Base-by-base conservation (phyloP, 306 rosid species). In the Datisca glomerata region DNA sequence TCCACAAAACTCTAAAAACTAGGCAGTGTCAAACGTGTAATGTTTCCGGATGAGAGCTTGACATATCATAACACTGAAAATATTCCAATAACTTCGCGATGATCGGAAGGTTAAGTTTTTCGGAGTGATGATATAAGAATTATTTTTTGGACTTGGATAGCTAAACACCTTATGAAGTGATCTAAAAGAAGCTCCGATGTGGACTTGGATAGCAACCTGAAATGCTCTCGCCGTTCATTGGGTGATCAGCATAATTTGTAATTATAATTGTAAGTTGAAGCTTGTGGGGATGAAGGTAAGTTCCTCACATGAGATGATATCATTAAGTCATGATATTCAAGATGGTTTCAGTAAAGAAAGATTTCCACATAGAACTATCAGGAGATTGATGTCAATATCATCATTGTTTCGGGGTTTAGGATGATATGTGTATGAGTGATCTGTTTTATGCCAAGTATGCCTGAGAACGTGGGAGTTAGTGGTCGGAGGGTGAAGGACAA, bases 291-390 rank as follows among this genome's bases (percentile, higher is more conserved):
- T 4, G n/a, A n/a, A n/a, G 84, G 63, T 25, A 66, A 18, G n/a
- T 73, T 78, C 31, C 79, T 73, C 41, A 79, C 76, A 0, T 94
- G 94, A 1, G 96, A 87, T n/a, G 77, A 57, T 32, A 87, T 67
- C 96, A 87, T 87, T 71, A 74, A 87, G 21, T 87, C 96, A 15
- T 46, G 24, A 8, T n/a, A n/a, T n/a, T 82, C 94, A 43, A 82
- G 61, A 0, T 87, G 93, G n/a, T n/a, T 24, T 82, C 96, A 1
- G 86, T 32, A 47, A 87, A 76, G 32, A 82, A 65, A 1, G 94
- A 71, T 10, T 87, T 94, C 96, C 96, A 87, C 25, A 87, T 54
- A 4, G 85, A 51, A 62, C 62, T 73, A 39, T 82, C 94, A 1
- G 93, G 93, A 1, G 96, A 82, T 31, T 82, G 85, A 79, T 80